phyloP scores from a whole-genome alignment of 345 rosid species.

The Boechera retrofracta region DNA sequence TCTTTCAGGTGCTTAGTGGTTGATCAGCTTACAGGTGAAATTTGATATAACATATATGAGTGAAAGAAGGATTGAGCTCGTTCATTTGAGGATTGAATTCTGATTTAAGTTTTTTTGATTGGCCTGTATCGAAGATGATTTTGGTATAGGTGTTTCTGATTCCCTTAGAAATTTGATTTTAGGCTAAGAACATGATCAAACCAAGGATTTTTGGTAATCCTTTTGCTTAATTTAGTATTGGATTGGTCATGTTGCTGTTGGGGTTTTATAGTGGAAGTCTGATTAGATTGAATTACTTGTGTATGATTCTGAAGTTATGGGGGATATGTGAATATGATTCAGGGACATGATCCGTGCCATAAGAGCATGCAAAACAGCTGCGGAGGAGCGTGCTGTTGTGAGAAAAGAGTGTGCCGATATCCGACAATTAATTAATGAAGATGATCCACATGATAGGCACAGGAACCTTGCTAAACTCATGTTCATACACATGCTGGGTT shows the following conservation, averaged over 20 bases:
- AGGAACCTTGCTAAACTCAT: conserved; percentile 98
- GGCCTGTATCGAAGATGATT: neutral
- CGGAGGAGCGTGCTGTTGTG: conserved; percentile 97
- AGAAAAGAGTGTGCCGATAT: conserved; percentile 98
- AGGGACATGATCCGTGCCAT: conserved; percentile 99
- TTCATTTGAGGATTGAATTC: conserved; percentile 18
- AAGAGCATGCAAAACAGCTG: conserved; percentile 99
- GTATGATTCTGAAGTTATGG: conserved; percentile 8
- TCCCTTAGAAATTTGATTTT: neutral
- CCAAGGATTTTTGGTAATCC: neutral
- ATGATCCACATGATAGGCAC: conserved; percentile 91
- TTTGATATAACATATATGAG: conserved; percentile 12
- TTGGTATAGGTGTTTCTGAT: conserved; percentile 20
- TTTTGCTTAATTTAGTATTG: conserved; percentile 19
- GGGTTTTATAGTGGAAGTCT: neutral
- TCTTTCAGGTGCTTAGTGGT: neutral
- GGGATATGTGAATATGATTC: conserved; percentile 42
- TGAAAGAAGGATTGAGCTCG: conserved; percentile 37
- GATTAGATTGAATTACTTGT: neutral
- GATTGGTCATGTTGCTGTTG: neutral
- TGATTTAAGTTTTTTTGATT: neutral
- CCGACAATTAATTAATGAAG: conserved; percentile 85
- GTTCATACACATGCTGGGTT: conserved; percentile 99
- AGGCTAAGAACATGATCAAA: conserved; percentile 13
- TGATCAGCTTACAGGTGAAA: conserved; percentile 21